phyloP scores from a whole-genome alignment of 2,329 filamentous ascomycete genomes.

The Hyphodiscus sp. region DNA sequence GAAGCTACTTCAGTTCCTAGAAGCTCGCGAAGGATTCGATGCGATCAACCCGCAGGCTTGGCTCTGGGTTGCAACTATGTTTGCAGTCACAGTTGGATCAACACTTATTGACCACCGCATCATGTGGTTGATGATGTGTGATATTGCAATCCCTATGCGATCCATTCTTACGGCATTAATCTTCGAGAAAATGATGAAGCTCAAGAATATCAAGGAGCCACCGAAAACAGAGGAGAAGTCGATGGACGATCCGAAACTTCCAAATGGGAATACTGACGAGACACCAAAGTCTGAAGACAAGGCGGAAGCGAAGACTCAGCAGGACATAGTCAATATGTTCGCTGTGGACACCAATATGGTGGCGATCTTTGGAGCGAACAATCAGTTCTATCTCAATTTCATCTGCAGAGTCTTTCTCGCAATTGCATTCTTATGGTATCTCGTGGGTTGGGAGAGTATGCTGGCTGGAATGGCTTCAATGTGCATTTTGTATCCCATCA shows the following conservation, averaged over 20 bases:
- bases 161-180: conserved; percentile 64
- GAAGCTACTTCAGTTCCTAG: conserved; percentile 17
- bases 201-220: conserved; percentile 58
- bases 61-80: conserved; percentile 15
- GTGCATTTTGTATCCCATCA: conserved; percentile 57
- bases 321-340: conserved; percentile 68
- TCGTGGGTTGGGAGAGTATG: conserved; percentile 66
- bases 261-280: neutral
- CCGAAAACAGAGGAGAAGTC: conserved; percentile 19
- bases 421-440: conserved; percentile 54
- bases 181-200: conserved; percentile 67
- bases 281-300: conserved; percentile 1
- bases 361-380: conserved; percentile 55
- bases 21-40: conserved; percentile 13
- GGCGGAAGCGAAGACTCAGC: conserved; percentile 42
- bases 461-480: conserved; percentile 58
- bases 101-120: conserved; percentile 16
- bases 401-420: conserved; percentile 56
- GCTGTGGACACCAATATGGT: conserved; percentile 65
- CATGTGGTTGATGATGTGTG: conserved; percentile 16
- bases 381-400: conserved; percentile 55
- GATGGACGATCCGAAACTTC: conserved; percentile 1
- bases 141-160: conserved; percentile 44
- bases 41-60: conserved; percentile 13
- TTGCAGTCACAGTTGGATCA: conserved; percentile 8